These are phyloP conservation scores for Galeopsis tetrahit DNA, from an alignment of 257 asterid species.

Conservation along the genomic window DNA sequence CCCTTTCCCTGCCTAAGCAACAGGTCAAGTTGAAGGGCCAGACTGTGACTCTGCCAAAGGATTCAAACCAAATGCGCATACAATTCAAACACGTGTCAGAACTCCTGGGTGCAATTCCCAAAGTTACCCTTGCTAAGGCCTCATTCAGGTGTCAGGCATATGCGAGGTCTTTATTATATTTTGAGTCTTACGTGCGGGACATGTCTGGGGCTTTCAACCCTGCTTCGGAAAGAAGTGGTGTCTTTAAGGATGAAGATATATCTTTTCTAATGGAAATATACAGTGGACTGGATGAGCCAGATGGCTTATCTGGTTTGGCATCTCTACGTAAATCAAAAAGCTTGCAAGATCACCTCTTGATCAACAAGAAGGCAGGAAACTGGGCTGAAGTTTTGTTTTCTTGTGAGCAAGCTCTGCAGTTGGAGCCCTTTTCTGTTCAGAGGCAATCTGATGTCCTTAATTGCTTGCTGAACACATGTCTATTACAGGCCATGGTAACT, in stretches of 20 bases:
- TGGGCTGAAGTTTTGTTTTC: conserved; percentile 98
- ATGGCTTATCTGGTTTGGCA: conserved; percentile 95
- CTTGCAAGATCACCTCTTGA: conserved; percentile 87
- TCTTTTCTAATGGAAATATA: conserved; percentile 88
- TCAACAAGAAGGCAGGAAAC: conserved; percentile 90
- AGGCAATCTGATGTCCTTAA: conserved; percentile 95
- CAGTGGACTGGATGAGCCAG: conserved; percentile 93
- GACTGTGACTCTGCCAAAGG: conserved; percentile 41
- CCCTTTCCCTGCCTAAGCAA: conserved; percentile 82
- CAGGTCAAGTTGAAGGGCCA: conserved; percentile 64
- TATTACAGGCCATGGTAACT: conserved; percentile 92
- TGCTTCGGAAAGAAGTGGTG: conserved; percentile 81
- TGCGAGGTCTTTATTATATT: conserved; percentile 90
- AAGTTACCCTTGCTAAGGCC: conserved; percentile 88
- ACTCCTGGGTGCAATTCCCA: conserved; percentile 87
- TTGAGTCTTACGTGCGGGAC: conserved; percentile 85
- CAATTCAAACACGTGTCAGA: conserved; percentile 86
- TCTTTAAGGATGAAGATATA: conserved; percentile 87
- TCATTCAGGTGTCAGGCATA: conserved; percentile 97
- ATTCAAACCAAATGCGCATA: conserved; percentile 62
- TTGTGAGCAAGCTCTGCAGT: conserved; percentile 97
- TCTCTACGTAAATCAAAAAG: conserved; percentile 81
- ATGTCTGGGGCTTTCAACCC: conserved; percentile 93
- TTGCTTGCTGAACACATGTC: conserved; percentile 92
- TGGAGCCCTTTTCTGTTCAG: conserved; percentile 84